phyloP scores from a whole-genome alignment of 257 asterid species.

The Nicotiana otophora region DNA sequence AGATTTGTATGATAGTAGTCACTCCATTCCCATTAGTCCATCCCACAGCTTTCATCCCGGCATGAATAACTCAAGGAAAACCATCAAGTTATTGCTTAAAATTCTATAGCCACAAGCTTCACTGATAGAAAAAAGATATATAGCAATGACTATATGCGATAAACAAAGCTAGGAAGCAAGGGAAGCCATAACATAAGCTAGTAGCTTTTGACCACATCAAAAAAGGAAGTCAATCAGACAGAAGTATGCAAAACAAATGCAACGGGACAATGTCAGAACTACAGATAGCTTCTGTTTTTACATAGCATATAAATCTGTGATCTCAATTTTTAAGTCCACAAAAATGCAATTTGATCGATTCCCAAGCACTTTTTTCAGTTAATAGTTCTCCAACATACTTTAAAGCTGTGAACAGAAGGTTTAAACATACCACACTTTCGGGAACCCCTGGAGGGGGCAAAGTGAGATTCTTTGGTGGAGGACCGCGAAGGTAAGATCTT shows the following conservation, averaged over 20 bases:
- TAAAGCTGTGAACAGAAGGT: background rate
- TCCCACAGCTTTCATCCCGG: background rate
- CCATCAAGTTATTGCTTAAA: background rate
- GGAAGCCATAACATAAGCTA: background rate
- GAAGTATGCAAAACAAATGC: background rate
- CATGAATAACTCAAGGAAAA: background rate
- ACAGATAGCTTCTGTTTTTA: background rate
- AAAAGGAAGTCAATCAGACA: background rate
- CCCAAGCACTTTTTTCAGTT: background rate
- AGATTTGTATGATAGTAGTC: too few species aligned
- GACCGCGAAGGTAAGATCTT: conserved; percentile 69
- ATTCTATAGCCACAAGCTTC: background rate
- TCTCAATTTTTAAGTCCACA: background rate
- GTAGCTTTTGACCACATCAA: background rate
- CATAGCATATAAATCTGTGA: background rate
- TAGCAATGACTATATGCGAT: background rate
- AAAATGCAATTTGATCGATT: background rate
- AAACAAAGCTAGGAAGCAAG: background rate
- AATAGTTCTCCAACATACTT: background rate
- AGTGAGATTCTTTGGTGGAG: conserved; percentile 76
- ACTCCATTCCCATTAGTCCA: background rate
- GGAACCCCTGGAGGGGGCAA: conserved; percentile 98
- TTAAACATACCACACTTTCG: conserved; percentile 81
- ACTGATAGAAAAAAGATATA: background rate
- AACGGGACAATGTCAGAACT: background rate